Evolutionary conservation across 345 rosid genomes (phyloP).

Genomic region (Syzygium aromaticum): DNA sequence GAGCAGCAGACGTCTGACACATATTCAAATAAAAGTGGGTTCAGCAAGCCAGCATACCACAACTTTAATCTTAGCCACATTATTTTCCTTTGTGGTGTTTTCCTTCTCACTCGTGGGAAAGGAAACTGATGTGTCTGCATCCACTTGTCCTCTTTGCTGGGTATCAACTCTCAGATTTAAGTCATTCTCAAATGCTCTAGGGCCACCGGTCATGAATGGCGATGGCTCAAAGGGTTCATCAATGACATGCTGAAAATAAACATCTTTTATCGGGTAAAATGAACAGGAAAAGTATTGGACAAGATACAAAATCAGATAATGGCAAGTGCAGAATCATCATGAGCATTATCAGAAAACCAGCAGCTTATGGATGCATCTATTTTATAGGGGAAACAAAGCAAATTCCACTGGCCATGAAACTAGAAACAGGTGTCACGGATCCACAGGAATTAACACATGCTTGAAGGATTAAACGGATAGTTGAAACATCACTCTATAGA

Average conservation of each 20-base stretch:
- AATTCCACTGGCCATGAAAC: background rate
- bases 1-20: background rate
- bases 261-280: background rate
- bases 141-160: constrained; percentile 43
- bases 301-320: background rate
- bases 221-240: constrained; percentile 94
- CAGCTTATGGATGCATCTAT: background rate
- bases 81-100: constrained; percentile 55
- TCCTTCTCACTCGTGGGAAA: constrained; percentile 58
- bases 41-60: constrained; percentile 53
- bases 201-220: constrained; percentile 66
- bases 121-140: constrained; percentile 44
- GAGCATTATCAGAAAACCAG: background rate
- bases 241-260: constrained; percentile 66
- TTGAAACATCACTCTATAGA: background rate
- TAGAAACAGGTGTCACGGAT: background rate
- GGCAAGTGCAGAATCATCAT: background rate
- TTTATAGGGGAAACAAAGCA: background rate
- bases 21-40: background rate
- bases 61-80: constrained; percentile 91
- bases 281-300: background rate
- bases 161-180: constrained; percentile 31
- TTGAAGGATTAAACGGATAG: background rate
- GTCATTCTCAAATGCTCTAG: constrained; percentile 62
- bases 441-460: background rate